Evolutionary conservation across 2,329 filamentous ascomycete genomes (phyloP).

Genomic region (Cadophora luteo-olivacea): DNA sequence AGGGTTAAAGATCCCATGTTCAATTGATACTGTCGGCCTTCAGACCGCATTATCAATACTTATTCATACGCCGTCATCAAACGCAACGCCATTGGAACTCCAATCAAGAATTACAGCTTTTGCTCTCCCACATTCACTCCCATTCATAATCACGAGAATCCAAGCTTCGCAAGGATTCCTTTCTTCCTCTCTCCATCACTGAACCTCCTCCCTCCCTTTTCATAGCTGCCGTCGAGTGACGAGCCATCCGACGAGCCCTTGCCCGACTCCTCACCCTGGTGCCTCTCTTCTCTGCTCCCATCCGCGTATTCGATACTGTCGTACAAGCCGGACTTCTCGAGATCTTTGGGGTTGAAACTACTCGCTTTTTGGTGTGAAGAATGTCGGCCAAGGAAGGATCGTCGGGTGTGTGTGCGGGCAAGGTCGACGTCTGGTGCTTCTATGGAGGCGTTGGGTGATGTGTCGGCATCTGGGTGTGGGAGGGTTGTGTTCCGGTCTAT

Average conservation of each 20-base stretch:
- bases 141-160: conserved; percentile 10
- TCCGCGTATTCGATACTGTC: conserved; percentile 37
- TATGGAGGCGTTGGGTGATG: conserved; percentile 62
- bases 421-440: conserved; percentile 59
- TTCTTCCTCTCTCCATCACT: conserved; percentile 32
- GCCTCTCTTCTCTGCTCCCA: conserved; percentile 29
- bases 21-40: conserved; percentile 4
- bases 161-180: conserved; percentile 32
- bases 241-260: conserved; percentile 14
- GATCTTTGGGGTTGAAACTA: conserved; percentile 18
- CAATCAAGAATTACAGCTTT: neutral
- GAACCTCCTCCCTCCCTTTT: conserved; percentile 12
- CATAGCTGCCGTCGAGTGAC: conserved; percentile 5
- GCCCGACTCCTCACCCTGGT: conserved; percentile 15
- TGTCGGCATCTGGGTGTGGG: conserved; percentile 66
- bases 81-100: neutral
- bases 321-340: conserved; percentile 32
- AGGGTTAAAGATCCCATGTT: conserved; percentile 1
- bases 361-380: conserved; percentile 27
- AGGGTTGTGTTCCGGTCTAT: conserved; percentile 63
- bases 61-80: neutral
- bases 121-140: neutral
- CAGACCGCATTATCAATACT: neutral
- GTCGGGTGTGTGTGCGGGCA: conserved; percentile 36
- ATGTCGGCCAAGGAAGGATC: conserved; percentile 31